A percentile compares a stretch with the other conserved stretches of the same genome.
These are phyloP conservation scores for Escovopsis sp. DNA, from an alignment of 2,329 filamentous ascomycete genomes.

Conservation along the genomic window DNA sequence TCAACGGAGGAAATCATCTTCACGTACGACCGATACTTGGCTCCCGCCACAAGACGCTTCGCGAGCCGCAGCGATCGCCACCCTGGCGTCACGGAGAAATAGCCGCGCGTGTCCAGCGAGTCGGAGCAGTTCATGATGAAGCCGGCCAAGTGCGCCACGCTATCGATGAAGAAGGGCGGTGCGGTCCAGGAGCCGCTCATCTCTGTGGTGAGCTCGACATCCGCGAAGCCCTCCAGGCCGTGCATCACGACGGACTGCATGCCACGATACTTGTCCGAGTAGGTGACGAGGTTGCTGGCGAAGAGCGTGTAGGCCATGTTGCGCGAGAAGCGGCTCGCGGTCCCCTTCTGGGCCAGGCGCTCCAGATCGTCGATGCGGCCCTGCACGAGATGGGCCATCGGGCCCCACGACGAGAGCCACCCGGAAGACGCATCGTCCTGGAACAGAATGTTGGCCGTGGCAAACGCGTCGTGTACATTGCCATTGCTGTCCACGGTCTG, in stretches of 20 bases:
- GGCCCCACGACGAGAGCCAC: constrained; percentile 39
- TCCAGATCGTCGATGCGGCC: constrained; percentile 41
- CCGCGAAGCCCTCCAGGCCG: constrained; percentile 7
- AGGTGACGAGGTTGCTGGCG: constrained; percentile 34
- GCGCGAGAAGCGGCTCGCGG: constrained; percentile 4
- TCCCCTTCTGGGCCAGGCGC: constrained; percentile 2
- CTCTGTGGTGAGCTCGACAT: constrained; percentile 29
- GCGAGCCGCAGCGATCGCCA: constrained; percentile 37
- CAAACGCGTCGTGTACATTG: constrained; percentile 5
- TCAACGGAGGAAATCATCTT: constrained; percentile 36
- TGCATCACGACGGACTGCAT: constrained; percentile 41
- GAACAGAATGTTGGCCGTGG: constrained; percentile 20
- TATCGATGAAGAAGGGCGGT: constrained; percentile 41
- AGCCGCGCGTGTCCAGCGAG: constrained; percentile 24
- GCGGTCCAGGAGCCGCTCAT: constrained; percentile 28
- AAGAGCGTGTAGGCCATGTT: constrained; percentile 47
- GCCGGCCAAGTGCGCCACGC: constrained; percentile 39
- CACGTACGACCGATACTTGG: constrained; percentile 39
- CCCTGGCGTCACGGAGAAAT: constrained; percentile 40
- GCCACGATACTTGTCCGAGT: constrained; percentile 34
- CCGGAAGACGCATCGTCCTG: constrained; percentile 25
- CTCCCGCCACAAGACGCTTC: constrained; percentile 27
- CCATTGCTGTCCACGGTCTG: constrained; percentile 6
- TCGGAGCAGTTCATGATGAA: constrained; percentile 43
- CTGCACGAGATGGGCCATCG: constrained; percentile 33